These are phyloP conservation scores for Begonia fuchsioides DNA, from an alignment of 306 rosid species.

Conservation along the genomic window DNA sequence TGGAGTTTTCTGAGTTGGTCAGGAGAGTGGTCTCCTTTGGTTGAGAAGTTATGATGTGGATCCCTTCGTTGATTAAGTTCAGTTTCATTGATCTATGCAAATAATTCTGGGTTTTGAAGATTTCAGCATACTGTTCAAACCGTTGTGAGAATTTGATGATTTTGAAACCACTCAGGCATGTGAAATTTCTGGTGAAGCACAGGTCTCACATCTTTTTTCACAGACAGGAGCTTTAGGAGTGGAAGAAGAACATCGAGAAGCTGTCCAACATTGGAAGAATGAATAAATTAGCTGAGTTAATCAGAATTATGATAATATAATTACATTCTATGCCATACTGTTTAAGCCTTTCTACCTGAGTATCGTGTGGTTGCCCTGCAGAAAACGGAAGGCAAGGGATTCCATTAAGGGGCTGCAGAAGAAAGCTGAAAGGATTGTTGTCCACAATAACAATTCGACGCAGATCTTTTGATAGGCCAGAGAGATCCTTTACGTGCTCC, in stretches of 20 bases:
- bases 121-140: slow-evolving; percentile 18
- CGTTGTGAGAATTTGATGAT: slow-evolving; percentile 73
- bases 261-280: slow-evolving; percentile 20
- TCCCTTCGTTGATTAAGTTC: no score
- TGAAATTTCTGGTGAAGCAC: slow-evolving; percentile 70
- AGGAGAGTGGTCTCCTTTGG: no score
- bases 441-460: slow-evolving; percentile 75
- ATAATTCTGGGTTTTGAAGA: background rate
- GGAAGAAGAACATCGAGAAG: slow-evolving; percentile 97
- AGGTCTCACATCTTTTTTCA: slow-evolving; percentile 73
- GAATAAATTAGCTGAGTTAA: background rate
- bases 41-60: background rate
- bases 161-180: slow-evolving; percentile 98
- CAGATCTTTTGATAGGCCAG: slow-evolving; percentile 61
- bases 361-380: slow-evolving; percentile 71
- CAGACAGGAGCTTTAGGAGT: slow-evolving; percentile 68
- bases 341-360: slow-evolving; percentile 35
- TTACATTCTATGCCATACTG: no score
- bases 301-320: no score
- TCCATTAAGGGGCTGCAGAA: slow-evolving; percentile 87
- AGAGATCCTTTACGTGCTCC: slow-evolving; percentile 93
- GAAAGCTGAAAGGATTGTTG: slow-evolving; percentile 94
- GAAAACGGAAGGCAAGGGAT: slow-evolving; percentile 93
- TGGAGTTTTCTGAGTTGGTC: no score
- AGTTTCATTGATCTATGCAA: background rate